Evolutionary conservation across 2,329 filamentous ascomycete species (phyloP).

Genomic region (Gremmenia infestans): DNA sequence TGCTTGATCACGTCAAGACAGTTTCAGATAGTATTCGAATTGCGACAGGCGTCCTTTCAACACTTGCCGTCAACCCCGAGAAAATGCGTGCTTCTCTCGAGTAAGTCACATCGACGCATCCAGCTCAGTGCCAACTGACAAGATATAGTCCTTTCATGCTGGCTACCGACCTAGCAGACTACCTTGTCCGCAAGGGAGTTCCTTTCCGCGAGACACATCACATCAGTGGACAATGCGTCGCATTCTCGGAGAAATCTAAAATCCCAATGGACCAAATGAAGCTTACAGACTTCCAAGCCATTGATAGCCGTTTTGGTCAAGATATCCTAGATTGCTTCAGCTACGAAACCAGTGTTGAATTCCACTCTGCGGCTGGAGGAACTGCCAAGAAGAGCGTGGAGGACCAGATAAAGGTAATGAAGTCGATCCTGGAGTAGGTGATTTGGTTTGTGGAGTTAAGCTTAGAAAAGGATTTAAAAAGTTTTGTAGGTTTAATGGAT

Average conservation of each 20-base stretch:
- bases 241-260: constrained; percentile 61
- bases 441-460: background rate
- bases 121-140: background rate
- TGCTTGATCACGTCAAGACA: constrained; percentile 80
- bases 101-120: constrained; percentile 42
- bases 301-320: constrained; percentile 65
- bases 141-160: constrained; percentile 64
- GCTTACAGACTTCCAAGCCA: constrained; percentile 59
- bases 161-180: constrained; percentile 57
- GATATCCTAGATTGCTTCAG: constrained; percentile 70
- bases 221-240: constrained; percentile 68
- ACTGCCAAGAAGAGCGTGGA: constrained; percentile 66
- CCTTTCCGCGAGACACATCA: constrained; percentile 79
- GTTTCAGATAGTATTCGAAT: constrained; percentile 78
- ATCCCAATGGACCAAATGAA: constrained; percentile 67
- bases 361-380: constrained; percentile 69
- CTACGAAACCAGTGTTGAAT: constrained; percentile 79
- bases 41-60: constrained; percentile 73
- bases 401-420: constrained; percentile 55
- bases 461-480: background rate
- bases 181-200: constrained; percentile 59
- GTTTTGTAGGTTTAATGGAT: background rate
- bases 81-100: constrained; percentile 76
- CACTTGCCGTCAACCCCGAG: constrained; percentile 62
- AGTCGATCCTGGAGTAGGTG: constrained; percentile 25